A percentile compares a stretch with the other conserved stretches of the same genome.
These are phyloP conservation scores for Colletotrichum musae DNA, from an alignment of 2,329 filamentous ascomycete species.

Conservation along the genomic window DNA sequence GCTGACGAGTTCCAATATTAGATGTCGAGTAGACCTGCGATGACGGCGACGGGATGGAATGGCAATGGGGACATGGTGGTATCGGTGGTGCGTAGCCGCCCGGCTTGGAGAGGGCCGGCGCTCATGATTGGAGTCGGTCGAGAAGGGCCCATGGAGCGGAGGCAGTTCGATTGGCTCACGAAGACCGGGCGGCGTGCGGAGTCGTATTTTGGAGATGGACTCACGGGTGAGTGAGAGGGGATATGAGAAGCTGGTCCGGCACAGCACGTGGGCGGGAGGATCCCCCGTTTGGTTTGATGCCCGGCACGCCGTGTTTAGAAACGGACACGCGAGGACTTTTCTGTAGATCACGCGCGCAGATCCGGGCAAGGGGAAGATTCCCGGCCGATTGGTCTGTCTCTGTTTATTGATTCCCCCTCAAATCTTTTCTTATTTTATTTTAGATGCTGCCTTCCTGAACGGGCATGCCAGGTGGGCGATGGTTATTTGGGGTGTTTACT, in stretches of 20 bases:
- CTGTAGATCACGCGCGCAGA: slow-evolving; percentile 18
- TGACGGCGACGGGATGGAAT: not conserved
- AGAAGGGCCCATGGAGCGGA: not conserved
- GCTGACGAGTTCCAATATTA: not conserved
- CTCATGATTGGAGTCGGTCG: not conserved
- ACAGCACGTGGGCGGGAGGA: not conserved
- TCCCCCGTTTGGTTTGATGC: not conserved
- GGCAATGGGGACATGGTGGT: not conserved
- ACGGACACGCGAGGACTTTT: not conserved
- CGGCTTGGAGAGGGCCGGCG: not conserved
- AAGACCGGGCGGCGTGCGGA: not conserved
- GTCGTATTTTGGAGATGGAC: not conserved
- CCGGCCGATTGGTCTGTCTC: slow-evolving; percentile 8
- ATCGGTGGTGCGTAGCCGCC: slow-evolving; percentile 6
- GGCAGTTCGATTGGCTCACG: slow-evolving; percentile 5
- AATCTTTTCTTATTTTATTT: not conserved
- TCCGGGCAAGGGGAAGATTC: not conserved
- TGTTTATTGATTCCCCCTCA: not conserved
- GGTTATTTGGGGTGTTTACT: too few relatives aligned
- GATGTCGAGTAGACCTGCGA: not conserved
- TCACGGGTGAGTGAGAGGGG: not conserved
- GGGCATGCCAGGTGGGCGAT: too few relatives aligned
- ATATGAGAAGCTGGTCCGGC: not conserved
- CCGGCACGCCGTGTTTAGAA: not conserved
- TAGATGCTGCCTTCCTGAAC: too few relatives aligned